Evolutionary conservation across 805 yeast species (phyloP).

Genomic region (Cephaloascus fragrans): DNA sequence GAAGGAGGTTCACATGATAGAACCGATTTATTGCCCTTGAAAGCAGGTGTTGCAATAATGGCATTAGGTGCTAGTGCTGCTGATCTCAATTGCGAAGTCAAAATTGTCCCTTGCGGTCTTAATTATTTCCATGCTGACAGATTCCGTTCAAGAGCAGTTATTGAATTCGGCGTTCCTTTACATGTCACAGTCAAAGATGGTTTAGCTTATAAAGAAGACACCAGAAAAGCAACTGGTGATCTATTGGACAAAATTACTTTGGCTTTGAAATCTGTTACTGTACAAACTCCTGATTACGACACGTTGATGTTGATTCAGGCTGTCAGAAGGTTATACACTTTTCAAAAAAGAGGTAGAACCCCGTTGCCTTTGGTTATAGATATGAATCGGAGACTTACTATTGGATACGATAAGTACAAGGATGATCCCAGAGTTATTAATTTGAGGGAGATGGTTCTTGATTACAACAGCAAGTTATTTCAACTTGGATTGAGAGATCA

Average conservation of each 20-base stretch:
- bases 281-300: constrained; percentile 30
- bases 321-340: constrained; percentile 27
- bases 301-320: constrained; percentile 33
- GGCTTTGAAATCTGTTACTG: constrained; percentile 27
- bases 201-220: constrained; percentile 13
- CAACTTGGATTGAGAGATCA: constrained; percentile 28
- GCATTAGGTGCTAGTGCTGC: constrained; percentile 28
- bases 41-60: constrained; percentile 96
- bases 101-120: constrained; percentile 29
- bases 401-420: constrained; percentile 23
- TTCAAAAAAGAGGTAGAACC: constrained; percentile 19
- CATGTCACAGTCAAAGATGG: constrained; percentile 19
- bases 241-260: constrained; percentile 19
- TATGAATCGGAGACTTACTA: constrained; percentile 26
- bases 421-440: constrained; percentile 23
- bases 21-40: constrained; percentile 80
- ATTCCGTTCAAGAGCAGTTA: constrained; percentile 29
- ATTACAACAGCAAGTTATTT: constrained; percentile 20
- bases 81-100: constrained; percentile 14
- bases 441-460: constrained; percentile 18
- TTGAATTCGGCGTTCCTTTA: constrained; percentile 33
- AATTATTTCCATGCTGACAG: constrained; percentile 32
- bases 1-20: constrained; percentile 99
- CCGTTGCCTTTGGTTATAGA: constrained; percentile 32
- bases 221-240: constrained; percentile 16